These are phyloP conservation scores for Sistotremastrum niveocremeum DNA, from an alignment of 768 basidiomycete genomes.

Conservation along the genomic window DNA sequence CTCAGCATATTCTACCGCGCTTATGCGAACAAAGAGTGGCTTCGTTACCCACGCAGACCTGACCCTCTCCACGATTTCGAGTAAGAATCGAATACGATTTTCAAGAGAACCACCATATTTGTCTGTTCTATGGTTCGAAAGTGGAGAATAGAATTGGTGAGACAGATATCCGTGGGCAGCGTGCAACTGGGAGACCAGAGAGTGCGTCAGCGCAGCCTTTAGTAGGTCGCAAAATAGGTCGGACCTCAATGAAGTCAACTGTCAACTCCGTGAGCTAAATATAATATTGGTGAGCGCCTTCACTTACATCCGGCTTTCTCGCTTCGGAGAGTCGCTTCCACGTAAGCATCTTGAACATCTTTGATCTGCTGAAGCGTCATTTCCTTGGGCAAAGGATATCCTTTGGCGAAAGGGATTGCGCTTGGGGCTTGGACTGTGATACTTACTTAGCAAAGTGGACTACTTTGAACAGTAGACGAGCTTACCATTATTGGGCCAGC, in stretches of 20 bases:
- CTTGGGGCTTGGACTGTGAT: conserved; percentile 48
- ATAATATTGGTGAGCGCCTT: not conserved
- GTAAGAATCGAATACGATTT: conserved; percentile 57
- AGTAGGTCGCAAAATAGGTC: not conserved
- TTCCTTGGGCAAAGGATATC: conserved; percentile 42
- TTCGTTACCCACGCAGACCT: conserved; percentile 46
- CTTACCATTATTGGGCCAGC: conserved; percentile 57
- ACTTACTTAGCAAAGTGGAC: not conserved
- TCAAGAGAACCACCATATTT: conserved; percentile 58
- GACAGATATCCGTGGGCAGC: conserved; percentile 62
- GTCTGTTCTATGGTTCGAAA: conserved; percentile 63
- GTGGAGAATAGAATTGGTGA: conserved; percentile 55
- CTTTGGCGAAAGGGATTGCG: conserved; percentile 36
- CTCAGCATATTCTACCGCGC: conserved; percentile 54
- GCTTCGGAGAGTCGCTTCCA: conserved; percentile 37
- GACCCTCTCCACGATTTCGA: conserved; percentile 38
- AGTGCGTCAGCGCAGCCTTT: no score
- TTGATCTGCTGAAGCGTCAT: conserved; percentile 43
- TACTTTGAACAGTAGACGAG: not conserved
- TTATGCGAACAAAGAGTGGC: conserved; percentile 61
- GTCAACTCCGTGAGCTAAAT: not conserved
- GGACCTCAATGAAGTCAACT: conserved; percentile 54
- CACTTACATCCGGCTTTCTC: conserved; percentile 48
- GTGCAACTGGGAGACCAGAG: conserved; percentile 27
- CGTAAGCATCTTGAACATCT: conserved; percentile 46